Base-by-base conservation (phyloP, 345 rosid genomes). In the Salix suchowensis region DNA sequence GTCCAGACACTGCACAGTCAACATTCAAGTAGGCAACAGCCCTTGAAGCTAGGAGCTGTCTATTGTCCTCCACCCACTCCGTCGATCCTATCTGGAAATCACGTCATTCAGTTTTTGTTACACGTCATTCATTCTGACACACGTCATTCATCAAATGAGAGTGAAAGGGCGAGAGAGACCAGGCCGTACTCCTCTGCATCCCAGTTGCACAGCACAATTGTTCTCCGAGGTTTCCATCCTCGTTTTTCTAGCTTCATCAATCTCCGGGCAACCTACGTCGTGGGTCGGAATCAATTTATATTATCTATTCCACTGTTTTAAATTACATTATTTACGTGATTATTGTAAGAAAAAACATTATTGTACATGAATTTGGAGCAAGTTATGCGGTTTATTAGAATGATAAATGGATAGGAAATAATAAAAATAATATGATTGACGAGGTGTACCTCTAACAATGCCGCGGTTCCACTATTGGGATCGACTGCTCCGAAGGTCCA, bases 401-500 rank as follows among this genome's bases (percentile, higher is more conserved):
- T 9, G 42, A 39, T 39, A 9, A 39, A 39, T 9, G 2, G 42
- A 9, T 7, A 39, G 11, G 42, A 39, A 7, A 1, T 1, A 8
- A 39, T 9, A 39, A 39, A 10, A 2, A 40, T 0, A 40, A 40
- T 10, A 40, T 39, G 9, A 39, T 40, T 2, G 44, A 40, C 12
- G 2, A 39, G 8, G 44, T 40, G 12, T 39, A 85, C 98, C 97
- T 94, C 98, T 73, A 92, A 80, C 40, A 94, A 84, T 30, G 91
- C 87, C 18, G 94, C 98, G 46, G 97, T 91, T 23, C 92, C 98
- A 44, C 98, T 94, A 82, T 88, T 92, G 50, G 97, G 97, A 88
- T 92, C 96, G 40, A 86, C 98, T 4, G 97, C 94, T 68, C 98
- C 98, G 65, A 89, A 94, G 39, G 90, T 91, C 98, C 98, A 94